A percentile compares a stretch with the other conserved stretches of the same genome.
Evolutionary conservation across 768 basidiomycete species (phyloP).

Genomic region (Clitopilus hobsonii): DNA sequence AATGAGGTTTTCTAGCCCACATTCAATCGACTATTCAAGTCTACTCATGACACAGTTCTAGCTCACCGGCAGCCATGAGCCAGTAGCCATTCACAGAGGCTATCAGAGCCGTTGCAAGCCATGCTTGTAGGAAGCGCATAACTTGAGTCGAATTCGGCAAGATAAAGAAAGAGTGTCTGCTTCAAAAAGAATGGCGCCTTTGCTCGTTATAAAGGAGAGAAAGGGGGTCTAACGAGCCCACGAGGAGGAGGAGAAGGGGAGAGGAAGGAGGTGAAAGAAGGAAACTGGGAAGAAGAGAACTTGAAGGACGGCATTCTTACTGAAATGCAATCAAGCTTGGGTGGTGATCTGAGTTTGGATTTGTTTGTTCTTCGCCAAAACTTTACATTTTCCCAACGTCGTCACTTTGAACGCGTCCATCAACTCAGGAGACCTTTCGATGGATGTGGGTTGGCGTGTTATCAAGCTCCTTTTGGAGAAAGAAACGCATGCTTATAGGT

Average conservation of each 20-base stretch:
- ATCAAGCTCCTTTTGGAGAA: background rate
- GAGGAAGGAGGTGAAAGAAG: conserved; percentile 4
- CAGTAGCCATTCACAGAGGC: conserved; percentile 35
- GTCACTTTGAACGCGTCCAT: background rate
- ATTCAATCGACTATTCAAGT: background rate
- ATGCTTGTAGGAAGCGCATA: conserved; percentile 1
- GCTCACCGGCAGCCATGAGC: conserved; percentile 38
- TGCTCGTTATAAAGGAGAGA: conserved; percentile 11
- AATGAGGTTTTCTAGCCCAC: conserved; percentile 32
- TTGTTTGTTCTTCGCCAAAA: conserved; percentile 9
- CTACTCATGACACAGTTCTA: background rate
- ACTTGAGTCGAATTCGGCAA: conserved; percentile 19
- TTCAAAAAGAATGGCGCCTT: conserved; percentile 22
- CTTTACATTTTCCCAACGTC: conserved; percentile 1
- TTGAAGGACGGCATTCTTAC: background rate
- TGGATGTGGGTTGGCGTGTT: background rate
- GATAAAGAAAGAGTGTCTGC: conserved; percentile 23
- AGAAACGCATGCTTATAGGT: background rate
- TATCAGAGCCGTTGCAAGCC: conserved; percentile 1
- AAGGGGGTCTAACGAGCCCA: conserved; percentile 14
- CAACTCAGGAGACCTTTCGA: background rate
- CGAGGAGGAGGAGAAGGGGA: conserved; percentile 14
- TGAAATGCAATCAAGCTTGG: conserved; percentile 3
- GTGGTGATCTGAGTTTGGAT: conserved; percentile 12
- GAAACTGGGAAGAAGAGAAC: background rate